These are phyloP conservation scores for Lodderomyces parapsilosis DNA, from an alignment of 1,139 yeast species.

Conservation along the genomic window DNA sequence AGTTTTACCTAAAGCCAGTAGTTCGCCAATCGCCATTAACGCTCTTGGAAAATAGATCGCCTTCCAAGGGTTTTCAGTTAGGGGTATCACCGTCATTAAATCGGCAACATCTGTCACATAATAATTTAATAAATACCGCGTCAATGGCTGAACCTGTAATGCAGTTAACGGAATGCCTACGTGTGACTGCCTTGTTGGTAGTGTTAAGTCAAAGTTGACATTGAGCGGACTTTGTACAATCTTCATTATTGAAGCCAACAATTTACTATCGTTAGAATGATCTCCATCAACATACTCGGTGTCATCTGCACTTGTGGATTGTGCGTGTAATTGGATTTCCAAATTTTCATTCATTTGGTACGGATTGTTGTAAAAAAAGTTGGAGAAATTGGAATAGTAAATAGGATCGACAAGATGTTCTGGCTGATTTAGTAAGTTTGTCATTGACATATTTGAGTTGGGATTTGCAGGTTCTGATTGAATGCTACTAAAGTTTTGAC, in stretches of 20 bases:
- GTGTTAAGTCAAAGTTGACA: slow-evolving; percentile 37
- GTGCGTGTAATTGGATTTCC: slow-evolving; percentile 46
- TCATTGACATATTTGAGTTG: slow-evolving; percentile 21
- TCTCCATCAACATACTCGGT: slow-evolving; percentile 42
- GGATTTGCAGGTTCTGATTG: slow-evolving; percentile 11
- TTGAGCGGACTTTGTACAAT: slow-evolving; percentile 44
- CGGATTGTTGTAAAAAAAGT: slow-evolving; percentile 44
- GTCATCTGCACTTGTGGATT: slow-evolving; percentile 22
- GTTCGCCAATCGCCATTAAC: slow-evolving; percentile 75
- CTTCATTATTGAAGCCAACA: slow-evolving; percentile 48
- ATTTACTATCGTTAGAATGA: slow-evolving; percentile 30
- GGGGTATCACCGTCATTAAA: slow-evolving; percentile 82
- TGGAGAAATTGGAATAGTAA: slow-evolving; percentile 42
- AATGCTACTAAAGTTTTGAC: slow-evolving; percentile 17
- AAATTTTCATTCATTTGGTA: slow-evolving; percentile 41
- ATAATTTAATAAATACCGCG: slow-evolving; percentile 68
- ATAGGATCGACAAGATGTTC: slow-evolving; percentile 33
- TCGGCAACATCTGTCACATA: slow-evolving; percentile 82
- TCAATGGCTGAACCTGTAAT: slow-evolving; percentile 61
- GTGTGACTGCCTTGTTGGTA: slow-evolving; percentile 15
- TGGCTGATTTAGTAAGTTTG: slow-evolving; percentile 23
- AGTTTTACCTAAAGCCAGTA: slow-evolving; percentile 71
- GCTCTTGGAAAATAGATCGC: slow-evolving; percentile 83
- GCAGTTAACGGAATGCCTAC: slow-evolving; percentile 61
- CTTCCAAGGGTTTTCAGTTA: slow-evolving; percentile 85